These are phyloP conservation scores for Xylaria sp. DNA, from an alignment of 2,329 filamentous ascomycete genomes.

Conservation along the genomic window DNA sequence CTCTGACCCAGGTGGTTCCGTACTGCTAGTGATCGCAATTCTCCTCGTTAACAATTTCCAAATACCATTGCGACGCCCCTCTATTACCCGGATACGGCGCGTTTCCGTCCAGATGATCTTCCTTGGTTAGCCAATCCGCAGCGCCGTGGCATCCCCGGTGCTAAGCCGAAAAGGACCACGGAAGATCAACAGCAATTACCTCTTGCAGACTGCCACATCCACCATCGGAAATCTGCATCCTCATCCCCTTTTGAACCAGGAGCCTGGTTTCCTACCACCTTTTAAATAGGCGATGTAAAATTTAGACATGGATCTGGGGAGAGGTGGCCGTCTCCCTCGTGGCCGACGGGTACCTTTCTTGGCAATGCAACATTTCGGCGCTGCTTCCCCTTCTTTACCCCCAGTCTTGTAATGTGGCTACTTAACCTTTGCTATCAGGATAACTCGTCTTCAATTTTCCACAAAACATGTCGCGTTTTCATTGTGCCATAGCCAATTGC, in stretches of 20 bases:
- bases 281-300: not conserved
- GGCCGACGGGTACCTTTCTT: constrained; percentile 26
- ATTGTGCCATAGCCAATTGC: not conserved
- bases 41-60: not conserved
- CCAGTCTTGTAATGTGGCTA: not conserved
- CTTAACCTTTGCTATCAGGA: not conserved
- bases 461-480: constrained; percentile 24
- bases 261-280: not conserved
- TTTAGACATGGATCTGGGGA: not conserved
- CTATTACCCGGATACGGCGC: constrained; percentile 9
- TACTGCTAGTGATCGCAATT: not conserved
- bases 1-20: not conserved
- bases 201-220: constrained; percentile 15
- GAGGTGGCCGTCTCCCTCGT: not conserved
- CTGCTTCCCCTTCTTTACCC: constrained; percentile 9
- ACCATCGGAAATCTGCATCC: constrained; percentile 7
- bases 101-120: constrained; percentile 12
- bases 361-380: constrained; percentile 24
- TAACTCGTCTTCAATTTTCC: constrained; percentile 27
- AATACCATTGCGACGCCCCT: not conserved
- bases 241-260: not conserved
- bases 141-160: constrained; percentile 4
- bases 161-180: constrained; percentile 33
- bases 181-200: constrained; percentile 20
- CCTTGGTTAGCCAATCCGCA: not conserved